Conservation (phyloP, 306 rosid species). For the Alnus rubra region DNA sequence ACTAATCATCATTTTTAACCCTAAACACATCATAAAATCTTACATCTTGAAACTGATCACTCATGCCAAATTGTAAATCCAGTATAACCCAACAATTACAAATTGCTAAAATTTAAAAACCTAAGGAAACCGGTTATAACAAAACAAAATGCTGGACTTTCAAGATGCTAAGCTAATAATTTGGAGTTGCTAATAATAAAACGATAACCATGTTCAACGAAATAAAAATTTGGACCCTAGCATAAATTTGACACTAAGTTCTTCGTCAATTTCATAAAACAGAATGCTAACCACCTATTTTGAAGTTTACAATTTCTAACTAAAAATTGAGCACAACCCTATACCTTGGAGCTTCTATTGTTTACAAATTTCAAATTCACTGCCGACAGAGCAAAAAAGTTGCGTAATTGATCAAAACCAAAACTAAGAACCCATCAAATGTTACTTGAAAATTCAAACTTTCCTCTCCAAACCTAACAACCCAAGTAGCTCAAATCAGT, state of each 20-base stretch:
- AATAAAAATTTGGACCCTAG: background rate
- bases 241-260: background rate
- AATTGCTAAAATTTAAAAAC: constrained; percentile 2
- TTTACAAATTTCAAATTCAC: constrained; percentile 4
- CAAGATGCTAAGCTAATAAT: background rate
- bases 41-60: background rate
- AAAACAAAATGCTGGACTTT: background rate
- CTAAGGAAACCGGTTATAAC: background rate
- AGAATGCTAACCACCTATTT: background rate
- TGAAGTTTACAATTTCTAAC: constrained; percentile 1
- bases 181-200: background rate
- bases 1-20: constrained; percentile 4
- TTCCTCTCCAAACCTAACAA: constrained; percentile 29
- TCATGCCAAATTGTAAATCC: constrained; percentile 17
- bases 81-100: background rate
- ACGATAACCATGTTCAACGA: background rate
- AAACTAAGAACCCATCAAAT: constrained; percentile 10
- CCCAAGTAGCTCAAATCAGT: constrained; percentile 39
- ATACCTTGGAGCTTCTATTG: background rate
- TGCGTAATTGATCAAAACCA: constrained; percentile 4
- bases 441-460: constrained; percentile 7
- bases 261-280: background rate
- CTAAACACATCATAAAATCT: background rate
- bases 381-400: background rate
- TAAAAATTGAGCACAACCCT: background rate